phyloP scores from a whole-genome alignment of 2,329 filamentous ascomycete genomes.

The Penicillium hesseltinei region DNA sequence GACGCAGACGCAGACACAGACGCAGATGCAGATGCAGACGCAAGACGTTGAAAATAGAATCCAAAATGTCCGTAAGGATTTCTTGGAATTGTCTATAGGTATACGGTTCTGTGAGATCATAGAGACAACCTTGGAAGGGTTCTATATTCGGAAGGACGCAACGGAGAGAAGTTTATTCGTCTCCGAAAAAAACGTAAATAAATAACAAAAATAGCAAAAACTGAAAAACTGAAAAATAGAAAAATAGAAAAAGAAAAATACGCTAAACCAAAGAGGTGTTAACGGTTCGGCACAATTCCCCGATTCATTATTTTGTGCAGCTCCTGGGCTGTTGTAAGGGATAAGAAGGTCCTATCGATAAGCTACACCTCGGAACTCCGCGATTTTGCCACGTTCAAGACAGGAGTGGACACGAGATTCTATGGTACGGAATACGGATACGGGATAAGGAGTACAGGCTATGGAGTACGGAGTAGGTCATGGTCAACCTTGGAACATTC shows the following conservation, averaged over 20 bases:
- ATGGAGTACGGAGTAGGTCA: too few species aligned
- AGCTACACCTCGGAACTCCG: constrained; percentile 8
- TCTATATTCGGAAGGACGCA: not conserved
- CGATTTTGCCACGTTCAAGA: constrained; percentile 23
- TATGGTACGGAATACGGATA: not conserved
- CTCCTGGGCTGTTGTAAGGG: constrained; percentile 13
- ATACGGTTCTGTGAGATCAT: not conserved
- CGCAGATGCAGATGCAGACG: not conserved
- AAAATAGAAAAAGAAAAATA: not conserved
- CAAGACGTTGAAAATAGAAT: constrained; percentile 1
- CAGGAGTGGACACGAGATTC: constrained; percentile 4
- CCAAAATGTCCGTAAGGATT: not conserved
- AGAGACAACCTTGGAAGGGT: not conserved
- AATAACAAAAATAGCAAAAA: not conserved
- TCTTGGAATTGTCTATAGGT: too few species aligned
- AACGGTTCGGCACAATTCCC: constrained; percentile 15
- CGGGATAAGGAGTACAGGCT: too few species aligned
- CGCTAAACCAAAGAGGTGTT: not conserved
- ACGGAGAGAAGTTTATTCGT: not conserved
- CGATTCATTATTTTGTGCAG: constrained; percentile 11
- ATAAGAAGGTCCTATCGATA: not conserved
- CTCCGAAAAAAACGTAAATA: not conserved
- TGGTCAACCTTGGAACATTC: too few species aligned
- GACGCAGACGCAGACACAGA: not conserved
- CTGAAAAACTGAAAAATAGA: too few species aligned